These are phyloP conservation scores for Pisolithus orientalis DNA, from an alignment of 768 basidiomycete species.

Conservation along the genomic window DNA sequence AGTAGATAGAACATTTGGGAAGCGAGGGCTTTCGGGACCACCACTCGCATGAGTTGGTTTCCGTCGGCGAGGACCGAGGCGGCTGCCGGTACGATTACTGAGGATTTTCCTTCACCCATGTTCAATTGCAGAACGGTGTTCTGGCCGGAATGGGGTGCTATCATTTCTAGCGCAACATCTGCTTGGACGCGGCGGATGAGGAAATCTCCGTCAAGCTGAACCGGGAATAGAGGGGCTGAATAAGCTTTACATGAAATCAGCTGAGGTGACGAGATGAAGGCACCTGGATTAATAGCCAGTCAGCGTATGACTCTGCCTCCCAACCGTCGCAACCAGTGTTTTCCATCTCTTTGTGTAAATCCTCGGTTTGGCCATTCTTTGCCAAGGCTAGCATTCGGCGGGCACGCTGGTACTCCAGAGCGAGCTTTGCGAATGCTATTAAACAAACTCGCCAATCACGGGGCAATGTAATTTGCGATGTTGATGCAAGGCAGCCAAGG, in stretches of 20 bases:
- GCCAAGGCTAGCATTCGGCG: conserved; percentile 22
- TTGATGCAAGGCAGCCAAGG: conserved; percentile 18
- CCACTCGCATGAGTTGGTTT: conserved; percentile 18
- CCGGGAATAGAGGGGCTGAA: not conserved
- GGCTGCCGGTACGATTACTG: conserved; percentile 25
- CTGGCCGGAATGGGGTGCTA: conserved; percentile 11
- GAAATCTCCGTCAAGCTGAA: conserved; percentile 22
- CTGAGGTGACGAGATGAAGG: not conserved
- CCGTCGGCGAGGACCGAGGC: conserved; percentile 18
- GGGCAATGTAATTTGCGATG: conserved; percentile 2
- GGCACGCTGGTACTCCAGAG: conserved; percentile 28
- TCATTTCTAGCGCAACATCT: conserved; percentile 22
- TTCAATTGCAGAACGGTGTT: conserved; percentile 24
- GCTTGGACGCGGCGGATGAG: conserved; percentile 18
- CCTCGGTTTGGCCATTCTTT: conserved; percentile 3
- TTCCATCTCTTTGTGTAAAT: conserved; percentile 5
- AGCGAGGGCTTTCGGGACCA: conserved; percentile 22
- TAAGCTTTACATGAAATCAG: not conserved
- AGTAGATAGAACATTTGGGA: conserved; percentile 25
- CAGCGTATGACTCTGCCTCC: conserved; percentile 2
- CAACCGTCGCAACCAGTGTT: conserved; percentile 1
- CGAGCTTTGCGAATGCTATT: conserved; percentile 16
- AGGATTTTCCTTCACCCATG: conserved; percentile 33
- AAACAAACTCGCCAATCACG: conserved; percentile 21
- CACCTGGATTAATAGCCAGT: conserved; percentile 14